Base-by-base conservation (phyloP, 768 basidiomycete species). In the Hemileccinum rubropunctum region DNA sequence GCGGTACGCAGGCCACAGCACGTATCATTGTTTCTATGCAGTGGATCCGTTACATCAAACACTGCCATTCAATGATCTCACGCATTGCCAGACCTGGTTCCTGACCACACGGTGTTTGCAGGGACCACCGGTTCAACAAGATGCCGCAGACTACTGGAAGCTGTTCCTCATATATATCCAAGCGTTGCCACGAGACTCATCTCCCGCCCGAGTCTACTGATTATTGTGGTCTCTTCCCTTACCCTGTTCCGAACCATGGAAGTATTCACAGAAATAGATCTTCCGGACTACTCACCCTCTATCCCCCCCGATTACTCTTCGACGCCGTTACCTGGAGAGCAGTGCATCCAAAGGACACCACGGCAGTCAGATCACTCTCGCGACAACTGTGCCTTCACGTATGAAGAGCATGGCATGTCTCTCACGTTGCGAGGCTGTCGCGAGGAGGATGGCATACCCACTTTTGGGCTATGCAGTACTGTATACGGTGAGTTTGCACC, bases 301-400 rank as follows among this genome's bases (percentile, higher is more conserved):
- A 65, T 67, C 2, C 78, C 78, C 23, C 86, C 86, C 1, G 61
- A 68, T 8, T 88, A 88, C 59, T 82, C 86, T 42, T 74, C 63
- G 32, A 75, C 76, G 23, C 83, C 79, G 30, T 62, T 72, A 4
- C 69, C 65, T 3, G 80, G 76, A 23, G 85, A 88, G 56, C 69
- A 71, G 46, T 71, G 71, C 15, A 75, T 88, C 8, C 76, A 80
- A 36, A 73, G 72, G 38, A 77, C 81, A 0, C 79, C 67, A 21
- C 53, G 30, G 15, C 47, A 46, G n/a, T 21, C 44, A 8, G 27
- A 34, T 12, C 20, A 32, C 43, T 39, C 46, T 21, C 52, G 43
- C 13, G 66, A 56, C 36, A 58, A 49, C n/a, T 57, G 46, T 32
- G 52, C 64, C 18, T 68, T 70, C 53, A 69, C 58, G 14, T 69